A percentile compares a stretch with the other conserved stretches of the same genome.
Conservation (phyloP, 768 basidiomycete genomes). For the Strobilomyces dryophilus region DNA sequence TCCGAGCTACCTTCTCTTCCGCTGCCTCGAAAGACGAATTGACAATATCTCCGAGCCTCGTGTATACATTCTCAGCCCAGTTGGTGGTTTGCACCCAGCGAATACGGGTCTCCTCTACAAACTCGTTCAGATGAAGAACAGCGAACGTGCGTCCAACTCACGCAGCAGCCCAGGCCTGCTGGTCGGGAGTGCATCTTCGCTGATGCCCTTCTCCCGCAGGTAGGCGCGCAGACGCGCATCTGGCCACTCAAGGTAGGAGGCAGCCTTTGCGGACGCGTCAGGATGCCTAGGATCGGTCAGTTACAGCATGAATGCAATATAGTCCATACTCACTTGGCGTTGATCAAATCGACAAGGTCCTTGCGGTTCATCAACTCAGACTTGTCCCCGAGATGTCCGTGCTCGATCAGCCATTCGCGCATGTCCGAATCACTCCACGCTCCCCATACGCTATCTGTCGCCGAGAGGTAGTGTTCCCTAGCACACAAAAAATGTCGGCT, state of each 20-base stretch:
- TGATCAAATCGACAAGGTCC: slow-evolving; percentile 68
- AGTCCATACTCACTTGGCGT: slow-evolving; percentile 51
- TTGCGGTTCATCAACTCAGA: slow-evolving; percentile 62
- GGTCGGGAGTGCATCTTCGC: slow-evolving; percentile 63
- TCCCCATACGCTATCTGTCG: slow-evolving; percentile 54
- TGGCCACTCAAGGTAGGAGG: slow-evolving; percentile 83
- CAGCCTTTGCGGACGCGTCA: slow-evolving; percentile 41
- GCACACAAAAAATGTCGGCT: not conserved
- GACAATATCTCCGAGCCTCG: slow-evolving; percentile 61
- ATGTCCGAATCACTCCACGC: slow-evolving; percentile 77
- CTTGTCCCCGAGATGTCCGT: slow-evolving; percentile 54
- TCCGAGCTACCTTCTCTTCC: slow-evolving; percentile 66
- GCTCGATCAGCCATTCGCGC: slow-evolving; percentile 67
- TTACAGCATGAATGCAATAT: not conserved
- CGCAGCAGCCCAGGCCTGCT: slow-evolving; percentile 76
- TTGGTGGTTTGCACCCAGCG: slow-evolving; percentile 69
- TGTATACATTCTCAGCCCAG: slow-evolving; percentile 53
- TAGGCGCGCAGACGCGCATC: slow-evolving; percentile 91
- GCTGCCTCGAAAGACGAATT: slow-evolving; percentile 64
- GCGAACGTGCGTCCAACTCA: slow-evolving; percentile 29
- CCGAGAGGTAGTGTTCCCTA: slow-evolving; percentile 67
- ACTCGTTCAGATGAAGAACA: not conserved
- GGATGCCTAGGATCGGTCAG: slow-evolving; percentile 44
- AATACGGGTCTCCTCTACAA: slow-evolving; percentile 68
- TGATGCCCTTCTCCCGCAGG: slow-evolving; percentile 70